These are phyloP conservation scores for Lasiosphaeris hirsuta DNA, from an alignment of 495 filamentous ascomycete species.

Conservation along the genomic window DNA sequence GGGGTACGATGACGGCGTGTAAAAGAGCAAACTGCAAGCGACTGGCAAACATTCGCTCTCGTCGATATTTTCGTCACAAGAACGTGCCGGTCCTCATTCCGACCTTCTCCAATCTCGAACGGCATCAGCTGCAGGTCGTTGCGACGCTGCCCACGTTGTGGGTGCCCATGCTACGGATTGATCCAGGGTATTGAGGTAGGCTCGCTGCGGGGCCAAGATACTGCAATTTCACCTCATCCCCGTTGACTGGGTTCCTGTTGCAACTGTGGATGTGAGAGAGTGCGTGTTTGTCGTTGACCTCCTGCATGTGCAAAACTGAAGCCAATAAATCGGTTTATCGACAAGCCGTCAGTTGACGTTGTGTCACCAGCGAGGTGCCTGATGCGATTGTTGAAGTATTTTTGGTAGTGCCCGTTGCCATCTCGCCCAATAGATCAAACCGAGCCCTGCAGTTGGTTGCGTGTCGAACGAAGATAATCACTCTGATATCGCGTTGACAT, in stretches of 20 bases:
- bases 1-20: background rate
- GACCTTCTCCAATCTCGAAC: background rate
- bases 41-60: constrained; percentile 3
- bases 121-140: constrained; percentile 5
- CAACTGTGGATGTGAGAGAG: background rate
- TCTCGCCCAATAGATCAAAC: no score
- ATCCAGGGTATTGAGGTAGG: background rate
- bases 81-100: constrained; percentile 3
- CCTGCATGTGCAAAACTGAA: background rate
- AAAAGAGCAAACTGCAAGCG: background rate
- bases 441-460: no score
- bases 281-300: background rate
- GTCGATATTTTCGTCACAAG: background rate
- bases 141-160: constrained; percentile 7
- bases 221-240: background rate
- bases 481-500: no score
- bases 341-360: no score
- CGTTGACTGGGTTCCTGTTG: background rate
- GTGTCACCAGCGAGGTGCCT: no score
- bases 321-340: no score
- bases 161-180: no score
- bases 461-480: no score
- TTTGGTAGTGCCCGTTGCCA: no score
- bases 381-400: no score
- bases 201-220: background rate